These are phyloP conservation scores for Yamadazyma atlantica DNA, from an alignment of 1,139 yeast genomes.

Conservation along the genomic window DNA sequence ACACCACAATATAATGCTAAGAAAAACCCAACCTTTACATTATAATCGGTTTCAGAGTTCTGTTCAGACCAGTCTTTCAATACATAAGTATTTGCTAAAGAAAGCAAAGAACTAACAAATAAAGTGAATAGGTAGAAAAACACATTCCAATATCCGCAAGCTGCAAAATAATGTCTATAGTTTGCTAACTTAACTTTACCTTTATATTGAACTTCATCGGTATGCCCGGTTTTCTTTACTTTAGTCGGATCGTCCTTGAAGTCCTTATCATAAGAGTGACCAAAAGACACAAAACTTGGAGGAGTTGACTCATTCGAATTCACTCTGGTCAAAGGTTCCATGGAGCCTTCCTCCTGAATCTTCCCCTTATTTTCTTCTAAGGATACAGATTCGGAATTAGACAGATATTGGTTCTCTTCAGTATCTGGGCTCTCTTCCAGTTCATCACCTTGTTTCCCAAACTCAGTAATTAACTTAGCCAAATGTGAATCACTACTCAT, in stretches of 20 bases:
- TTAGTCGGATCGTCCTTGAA: slow-evolving; percentile 16
- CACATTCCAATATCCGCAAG: slow-evolving; percentile 32
- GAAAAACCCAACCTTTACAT: slow-evolving; percentile 23
- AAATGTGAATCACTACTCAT: slow-evolving; percentile 21
- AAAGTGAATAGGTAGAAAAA: slow-evolving; percentile 25
- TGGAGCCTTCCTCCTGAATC: slow-evolving; percentile 4
- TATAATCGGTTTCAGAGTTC: slow-evolving; percentile 25
- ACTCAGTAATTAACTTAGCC: slow-evolving; percentile 25
- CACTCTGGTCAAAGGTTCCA: slow-evolving; percentile 7
- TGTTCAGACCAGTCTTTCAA: slow-evolving; percentile 40
- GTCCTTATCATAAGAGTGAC: slow-evolving; percentile 20
- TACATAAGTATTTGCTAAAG: slow-evolving; percentile 32
- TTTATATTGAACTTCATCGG: slow-evolving; percentile 29
- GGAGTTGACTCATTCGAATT: slow-evolving; percentile 14
- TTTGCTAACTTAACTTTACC: slow-evolving; percentile 35
- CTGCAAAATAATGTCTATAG: slow-evolving; percentile 33
- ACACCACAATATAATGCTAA: slow-evolving; percentile 26
- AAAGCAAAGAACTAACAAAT: slow-evolving; percentile 19
- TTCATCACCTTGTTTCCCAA: slow-evolving; percentile 18
- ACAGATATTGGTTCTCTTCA: too few relatives aligned
- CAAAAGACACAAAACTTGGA: slow-evolving; percentile 24
- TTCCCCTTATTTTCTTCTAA: slow-evolving; percentile 3
- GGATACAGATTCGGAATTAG: not conserved
- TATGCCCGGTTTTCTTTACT: slow-evolving; percentile 24
- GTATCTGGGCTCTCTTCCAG: slow-evolving; percentile 7